Base-by-base conservation (phyloP, 257 asterid genomes). In the Nicotiana benthamiana region DNA sequence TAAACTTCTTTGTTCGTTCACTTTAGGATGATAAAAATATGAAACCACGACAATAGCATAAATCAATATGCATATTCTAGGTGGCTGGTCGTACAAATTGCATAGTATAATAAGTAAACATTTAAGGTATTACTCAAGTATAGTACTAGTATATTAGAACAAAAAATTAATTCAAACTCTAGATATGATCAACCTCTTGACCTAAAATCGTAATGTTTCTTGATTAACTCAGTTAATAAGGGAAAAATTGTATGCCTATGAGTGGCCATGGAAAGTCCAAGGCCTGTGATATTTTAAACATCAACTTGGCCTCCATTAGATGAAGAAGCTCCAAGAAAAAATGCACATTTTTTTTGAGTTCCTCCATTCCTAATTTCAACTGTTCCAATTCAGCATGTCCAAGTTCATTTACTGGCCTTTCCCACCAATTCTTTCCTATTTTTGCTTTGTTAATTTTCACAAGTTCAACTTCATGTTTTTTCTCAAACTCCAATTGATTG, bases 281-380 rank as follows among this genome's bases (percentile, higher is more conserved):
- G 80, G 15, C 82, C 75, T 18, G 66, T 84, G 22, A 27, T 68
- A 15, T 28, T 77, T 72, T 62, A 30, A 63, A 32, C 72, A 7
- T 63, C 84, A 22, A 67, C 82, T n/a, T 76, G 72, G 7, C 77
- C 84, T 28, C 80, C 80, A 26, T 48, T 46, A 28, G 80, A 77
- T 64, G 78, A 62, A 9, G 87, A 68, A 1, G 81, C 76, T 56
- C 82, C 82, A 34, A 81, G 75, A 77, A 79, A 75, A 53, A 66
- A 57, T 15, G 59, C 18, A 20, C 81, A 26, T 78, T 81, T 75
- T 60, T 84, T 70, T 85, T 87, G 32, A 87, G 72, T 76, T 87
- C 88, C 28, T 89, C 92, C 88, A 89, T 85, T 17, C 86, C 90
- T 26, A 30, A 83, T 82, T 83, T 86, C 80, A 85, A 24, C 40